Percentiles rank a stretch among this genome's conserved stretches.
Evolutionary conservation across 2,329 filamentous ascomycete genomes (phyloP).

Genomic region (Didymella arachidicola): DNA sequence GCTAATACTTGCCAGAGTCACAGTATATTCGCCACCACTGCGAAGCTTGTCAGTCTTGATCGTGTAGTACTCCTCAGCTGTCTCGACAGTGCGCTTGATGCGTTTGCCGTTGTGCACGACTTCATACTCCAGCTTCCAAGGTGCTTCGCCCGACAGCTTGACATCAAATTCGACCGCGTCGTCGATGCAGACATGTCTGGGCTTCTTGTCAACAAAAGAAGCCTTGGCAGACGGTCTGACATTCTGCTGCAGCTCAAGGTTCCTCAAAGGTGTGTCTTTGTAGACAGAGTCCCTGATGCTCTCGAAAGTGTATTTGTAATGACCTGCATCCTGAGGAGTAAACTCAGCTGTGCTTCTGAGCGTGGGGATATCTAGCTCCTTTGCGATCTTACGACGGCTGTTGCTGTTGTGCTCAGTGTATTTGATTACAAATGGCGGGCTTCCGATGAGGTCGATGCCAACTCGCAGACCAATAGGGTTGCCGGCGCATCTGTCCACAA

Average conservation of each 20-base stretch:
- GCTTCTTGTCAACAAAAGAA: conserved; percentile 65
- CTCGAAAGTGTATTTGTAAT: conserved; percentile 85
- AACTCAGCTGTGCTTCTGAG: conserved; percentile 86
- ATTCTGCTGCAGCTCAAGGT: conserved; percentile 79
- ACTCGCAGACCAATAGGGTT: conserved; percentile 91
- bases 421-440: conserved; percentile 84
- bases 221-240: conserved; percentile 93
- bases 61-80: conserved; percentile 68
- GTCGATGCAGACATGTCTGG: conserved; percentile 79
- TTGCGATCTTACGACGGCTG: conserved; percentile 61
- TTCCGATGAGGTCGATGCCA: conserved; percentile 87
- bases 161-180: conserved; percentile 79
- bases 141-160: conserved; percentile 78
- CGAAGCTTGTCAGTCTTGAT: conserved; percentile 78
- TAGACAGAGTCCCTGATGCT: conserved; percentile 86
- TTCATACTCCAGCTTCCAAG: conserved; percentile 92
- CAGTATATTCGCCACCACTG: conserved; percentile 87
- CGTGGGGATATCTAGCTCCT: conserved; percentile 64
- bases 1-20: conserved; percentile 84
- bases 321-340: conserved; percentile 79
- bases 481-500: conserved; percentile 93
- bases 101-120: conserved; percentile 88
- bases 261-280: conserved; percentile 58
- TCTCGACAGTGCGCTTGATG: conserved; percentile 70
- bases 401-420: conserved; percentile 76